Conservation (phyloP, 2,329 filamentous ascomycete genomes). For the Bipolaris victoriae region DNA sequence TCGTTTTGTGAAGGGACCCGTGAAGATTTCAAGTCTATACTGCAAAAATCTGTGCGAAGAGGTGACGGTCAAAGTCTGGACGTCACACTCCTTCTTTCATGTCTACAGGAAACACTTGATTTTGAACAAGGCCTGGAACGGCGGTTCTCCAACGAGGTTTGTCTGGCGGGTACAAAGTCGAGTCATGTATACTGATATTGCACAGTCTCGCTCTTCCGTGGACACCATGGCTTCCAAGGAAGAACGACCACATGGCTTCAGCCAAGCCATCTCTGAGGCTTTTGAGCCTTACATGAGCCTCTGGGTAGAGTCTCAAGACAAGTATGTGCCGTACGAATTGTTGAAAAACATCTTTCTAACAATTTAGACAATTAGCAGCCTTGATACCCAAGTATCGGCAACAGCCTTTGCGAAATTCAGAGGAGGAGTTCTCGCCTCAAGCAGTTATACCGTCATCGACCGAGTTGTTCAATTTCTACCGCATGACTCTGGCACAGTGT, state of each 20-base stretch:
- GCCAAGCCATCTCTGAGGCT: constrained; percentile 90
- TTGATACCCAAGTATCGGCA: constrained; percentile 88
- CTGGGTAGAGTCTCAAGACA: constrained; percentile 97
- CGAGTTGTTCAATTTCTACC: constrained; percentile 97
- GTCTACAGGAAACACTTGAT: constrained; percentile 92
- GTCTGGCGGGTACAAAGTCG: background rate
- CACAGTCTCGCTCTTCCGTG: constrained; percentile 75
- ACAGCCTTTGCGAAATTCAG: constrained; percentile 77
- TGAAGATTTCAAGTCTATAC: constrained; percentile 92
- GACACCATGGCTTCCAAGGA: constrained; percentile 85
- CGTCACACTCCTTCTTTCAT: constrained; percentile 85
- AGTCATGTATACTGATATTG: constrained; percentile 22
- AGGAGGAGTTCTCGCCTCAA: constrained; percentile 91
- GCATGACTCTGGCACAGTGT: constrained; percentile 89
- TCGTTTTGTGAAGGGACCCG: constrained; percentile 94
- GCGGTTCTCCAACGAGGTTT: constrained; percentile 70
- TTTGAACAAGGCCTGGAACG: constrained; percentile 93
- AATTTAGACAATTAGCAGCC: constrained; percentile 68
- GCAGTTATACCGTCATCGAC: constrained; percentile 92
- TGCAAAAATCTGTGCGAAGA: constrained; percentile 84
- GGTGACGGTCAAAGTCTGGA: constrained; percentile 80
- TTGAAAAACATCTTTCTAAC: constrained; percentile 16
- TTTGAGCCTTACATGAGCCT: constrained; percentile 97
- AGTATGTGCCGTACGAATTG: constrained; percentile 45
- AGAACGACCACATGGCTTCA: constrained; percentile 77